Evolutionary conservation across 2,329 filamentous ascomycete genomes (phyloP).

Genomic region (Malbranchea cinnamomea): DNA sequence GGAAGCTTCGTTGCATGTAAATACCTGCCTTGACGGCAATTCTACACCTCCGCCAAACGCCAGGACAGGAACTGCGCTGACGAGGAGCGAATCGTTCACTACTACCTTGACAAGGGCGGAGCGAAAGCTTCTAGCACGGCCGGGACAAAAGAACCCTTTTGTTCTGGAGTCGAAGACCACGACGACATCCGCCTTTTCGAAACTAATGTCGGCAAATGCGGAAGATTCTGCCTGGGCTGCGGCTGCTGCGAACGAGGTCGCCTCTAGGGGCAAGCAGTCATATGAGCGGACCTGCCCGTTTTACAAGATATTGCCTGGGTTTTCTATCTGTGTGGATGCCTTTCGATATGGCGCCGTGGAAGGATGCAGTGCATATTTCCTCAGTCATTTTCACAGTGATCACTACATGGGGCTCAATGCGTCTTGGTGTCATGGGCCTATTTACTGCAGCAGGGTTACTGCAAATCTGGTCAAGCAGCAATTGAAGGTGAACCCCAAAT

Average conservation of each 20-base stretch:
- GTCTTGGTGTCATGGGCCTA: slow-evolving; percentile 82
- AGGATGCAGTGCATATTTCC: slow-evolving; percentile 85
- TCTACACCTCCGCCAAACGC: slow-evolving; percentile 40
- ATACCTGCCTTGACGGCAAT: slow-evolving; percentile 78
- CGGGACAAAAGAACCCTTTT: slow-evolving; percentile 71
- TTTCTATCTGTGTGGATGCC: slow-evolving; percentile 87
- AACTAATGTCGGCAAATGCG: slow-evolving; percentile 81
- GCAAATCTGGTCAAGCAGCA: slow-evolving; percentile 79
- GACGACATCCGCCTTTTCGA: slow-evolving; percentile 64
- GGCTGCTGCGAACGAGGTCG: slow-evolving; percentile 64
- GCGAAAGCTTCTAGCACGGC: slow-evolving; percentile 54
- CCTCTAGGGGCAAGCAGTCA: slow-evolving; percentile 68
- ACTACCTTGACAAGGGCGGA: slow-evolving; percentile 42
- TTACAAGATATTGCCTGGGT: slow-evolving; percentile 92
- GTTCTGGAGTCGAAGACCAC: slow-evolving; percentile 28
- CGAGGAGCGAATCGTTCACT: slow-evolving; percentile 14
- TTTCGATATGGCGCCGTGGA: slow-evolving; percentile 90
- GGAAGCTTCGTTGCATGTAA: slow-evolving; percentile 72
- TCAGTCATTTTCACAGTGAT: slow-evolving; percentile 96
- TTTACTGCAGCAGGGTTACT: slow-evolving; percentile 90
- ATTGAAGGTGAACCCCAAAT: slow-evolving; percentile 70
- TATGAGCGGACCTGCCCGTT: slow-evolving; percentile 90
- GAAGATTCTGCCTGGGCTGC: slow-evolving; percentile 83
- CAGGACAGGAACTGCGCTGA: slow-evolving; percentile 10
- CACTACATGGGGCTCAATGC: slow-evolving; percentile 87